A percentile compares a stretch with the other conserved stretches of the same genome.
Evolutionary conservation across 805 yeast species (phyloP).

Genomic region (Candida adriatica): DNA sequence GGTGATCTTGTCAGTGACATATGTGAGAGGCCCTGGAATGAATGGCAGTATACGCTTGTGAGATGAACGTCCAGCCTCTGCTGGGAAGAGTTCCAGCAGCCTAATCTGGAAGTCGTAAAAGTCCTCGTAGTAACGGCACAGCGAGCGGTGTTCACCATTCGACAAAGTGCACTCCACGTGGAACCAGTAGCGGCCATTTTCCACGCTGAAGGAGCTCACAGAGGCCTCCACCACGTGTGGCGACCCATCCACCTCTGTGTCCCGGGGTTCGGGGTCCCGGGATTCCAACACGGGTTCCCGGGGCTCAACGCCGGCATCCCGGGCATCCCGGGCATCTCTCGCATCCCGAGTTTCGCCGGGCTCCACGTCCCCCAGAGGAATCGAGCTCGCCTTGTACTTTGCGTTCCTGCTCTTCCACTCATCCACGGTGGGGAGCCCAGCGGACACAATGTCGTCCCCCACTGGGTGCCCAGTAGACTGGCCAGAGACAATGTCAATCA

Average conservation of each 20-base stretch:
- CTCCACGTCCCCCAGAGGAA: conserved; percentile 58
- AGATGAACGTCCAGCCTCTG: conserved; percentile 79
- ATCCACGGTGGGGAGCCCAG: conserved; percentile 83
- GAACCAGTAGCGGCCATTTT: conserved; percentile 87
- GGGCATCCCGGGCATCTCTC: conserved; percentile 4
- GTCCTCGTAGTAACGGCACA: conserved; percentile 91
- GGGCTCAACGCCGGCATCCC: conserved; percentile 1
- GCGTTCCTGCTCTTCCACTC: conserved; percentile 93
- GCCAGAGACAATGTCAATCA: conserved; percentile 69
- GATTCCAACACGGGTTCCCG: conserved; percentile 4
- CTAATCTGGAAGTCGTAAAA: conserved; percentile 89
- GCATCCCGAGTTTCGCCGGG: conserved; percentile 15
- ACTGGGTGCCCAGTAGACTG: conserved; percentile 50
- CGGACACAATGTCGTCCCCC: conserved; percentile 51
- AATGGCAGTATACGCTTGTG: conserved; percentile 78
- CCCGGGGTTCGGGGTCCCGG: too few relatives aligned
- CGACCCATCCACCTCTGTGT: conserved; percentile 9
- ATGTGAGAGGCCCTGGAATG: conserved; percentile 93
- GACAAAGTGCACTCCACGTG: conserved; percentile 60
- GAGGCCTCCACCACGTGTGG: conserved; percentile 39
- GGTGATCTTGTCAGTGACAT: conserved; percentile 73
- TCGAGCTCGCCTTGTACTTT: conserved; percentile 84
- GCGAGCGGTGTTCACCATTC: conserved; percentile 59
- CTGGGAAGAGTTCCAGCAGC: conserved; percentile 76
- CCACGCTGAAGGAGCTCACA: conserved; percentile 74